Evolutionary conservation across 2,329 filamentous ascomycete species (phyloP).

Genomic region (Cordyceps cicadae): DNA sequence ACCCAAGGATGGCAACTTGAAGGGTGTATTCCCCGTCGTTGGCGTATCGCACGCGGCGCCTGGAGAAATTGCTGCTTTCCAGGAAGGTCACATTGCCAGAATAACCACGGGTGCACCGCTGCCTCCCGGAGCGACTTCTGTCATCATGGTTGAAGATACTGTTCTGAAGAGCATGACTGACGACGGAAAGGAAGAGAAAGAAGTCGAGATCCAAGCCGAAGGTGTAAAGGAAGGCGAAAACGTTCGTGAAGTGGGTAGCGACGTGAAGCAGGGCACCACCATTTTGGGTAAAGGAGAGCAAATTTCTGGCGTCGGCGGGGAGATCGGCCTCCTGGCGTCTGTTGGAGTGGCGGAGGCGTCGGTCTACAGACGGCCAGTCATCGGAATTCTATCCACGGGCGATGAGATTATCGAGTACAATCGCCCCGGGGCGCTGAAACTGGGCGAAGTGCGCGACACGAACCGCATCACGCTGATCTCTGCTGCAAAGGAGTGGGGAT

Average conservation of each 20-base stretch:
- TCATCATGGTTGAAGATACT: slow-evolving; percentile 92
- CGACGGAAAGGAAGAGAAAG: slow-evolving; percentile 75
- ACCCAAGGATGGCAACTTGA: slow-evolving; percentile 52
- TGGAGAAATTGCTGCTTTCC: slow-evolving; percentile 54
- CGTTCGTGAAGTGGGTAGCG: slow-evolving; percentile 82
- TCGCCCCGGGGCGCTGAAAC: slow-evolving; percentile 49
- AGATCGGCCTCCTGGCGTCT: slow-evolving; percentile 81
- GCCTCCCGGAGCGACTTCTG: slow-evolving; percentile 78
- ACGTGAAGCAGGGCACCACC: slow-evolving; percentile 60
- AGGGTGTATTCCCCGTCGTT: slow-evolving; percentile 77
- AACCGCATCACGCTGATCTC: slow-evolving; percentile 84
- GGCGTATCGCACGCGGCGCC: slow-evolving; percentile 80
- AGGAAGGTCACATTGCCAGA: slow-evolving; percentile 69
- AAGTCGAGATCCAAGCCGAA: slow-evolving; percentile 76
- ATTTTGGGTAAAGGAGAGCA: slow-evolving; percentile 72
- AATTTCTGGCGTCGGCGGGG: slow-evolving; percentile 81
- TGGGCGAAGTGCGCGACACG: slow-evolving; percentile 87
- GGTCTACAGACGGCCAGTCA: slow-evolving; percentile 65
- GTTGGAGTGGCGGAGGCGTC: slow-evolving; percentile 66
- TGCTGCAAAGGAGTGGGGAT: slow-evolving; percentile 65
- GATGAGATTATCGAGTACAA: slow-evolving; percentile 83
- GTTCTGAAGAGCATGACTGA: slow-evolving; percentile 65
- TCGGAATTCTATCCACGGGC: slow-evolving; percentile 87
- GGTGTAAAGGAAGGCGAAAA: slow-evolving; percentile 74
- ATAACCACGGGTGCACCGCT: slow-evolving; percentile 94